These are phyloP conservation scores for Geopyxis carbonaria DNA, from an alignment of 495 filamentous ascomycete genomes.

Conservation along the genomic window DNA sequence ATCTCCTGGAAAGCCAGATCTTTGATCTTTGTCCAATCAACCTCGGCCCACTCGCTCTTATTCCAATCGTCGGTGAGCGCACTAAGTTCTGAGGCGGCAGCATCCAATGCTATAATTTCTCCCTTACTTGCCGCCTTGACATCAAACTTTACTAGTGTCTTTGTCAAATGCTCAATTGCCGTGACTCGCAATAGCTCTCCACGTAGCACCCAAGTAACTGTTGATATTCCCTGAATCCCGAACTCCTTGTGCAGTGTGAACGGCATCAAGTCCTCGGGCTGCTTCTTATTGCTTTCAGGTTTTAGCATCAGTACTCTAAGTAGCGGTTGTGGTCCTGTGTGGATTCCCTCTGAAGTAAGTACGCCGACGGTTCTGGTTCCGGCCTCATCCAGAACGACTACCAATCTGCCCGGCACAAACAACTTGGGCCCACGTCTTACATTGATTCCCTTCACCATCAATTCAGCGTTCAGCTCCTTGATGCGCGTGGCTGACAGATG, in stretches of 20 bases:
- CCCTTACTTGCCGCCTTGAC: conserved; percentile 37
- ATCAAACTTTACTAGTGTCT: conserved; percentile 44
- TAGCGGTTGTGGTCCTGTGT: conserved; percentile 10
- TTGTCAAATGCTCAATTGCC: conserved; percentile 53
- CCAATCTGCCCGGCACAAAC: conserved; percentile 51
- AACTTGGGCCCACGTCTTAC: conserved; percentile 67
- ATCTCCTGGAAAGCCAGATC: conserved; percentile 59
- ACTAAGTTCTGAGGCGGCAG: conserved; percentile 43
- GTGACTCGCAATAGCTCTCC: conserved; percentile 8
- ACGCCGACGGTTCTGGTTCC: conserved; percentile 20
- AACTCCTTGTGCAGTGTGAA: conserved; percentile 10
- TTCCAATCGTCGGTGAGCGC: conserved; percentile 53
- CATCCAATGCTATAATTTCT: conserved; percentile 28
- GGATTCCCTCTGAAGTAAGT: conserved; percentile 15
- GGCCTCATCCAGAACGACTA: conserved; percentile 35
- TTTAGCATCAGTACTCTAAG: conserved; percentile 17
- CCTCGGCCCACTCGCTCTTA: conserved; percentile 60
- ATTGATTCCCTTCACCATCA: conserved; percentile 51
- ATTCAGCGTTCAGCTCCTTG: conserved; percentile 49
- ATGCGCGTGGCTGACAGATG: conserved; percentile 68
- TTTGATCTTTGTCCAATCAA: conserved; percentile 64
- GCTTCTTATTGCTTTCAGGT: conserved; percentile 9
- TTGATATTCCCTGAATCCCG: not conserved
- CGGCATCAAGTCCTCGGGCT: conserved; percentile 16
- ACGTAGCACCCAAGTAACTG: not conserved